phyloP scores from a whole-genome alignment of 1,284 basidiomycete species.

The Taiwanofungus camphoratus region DNA sequence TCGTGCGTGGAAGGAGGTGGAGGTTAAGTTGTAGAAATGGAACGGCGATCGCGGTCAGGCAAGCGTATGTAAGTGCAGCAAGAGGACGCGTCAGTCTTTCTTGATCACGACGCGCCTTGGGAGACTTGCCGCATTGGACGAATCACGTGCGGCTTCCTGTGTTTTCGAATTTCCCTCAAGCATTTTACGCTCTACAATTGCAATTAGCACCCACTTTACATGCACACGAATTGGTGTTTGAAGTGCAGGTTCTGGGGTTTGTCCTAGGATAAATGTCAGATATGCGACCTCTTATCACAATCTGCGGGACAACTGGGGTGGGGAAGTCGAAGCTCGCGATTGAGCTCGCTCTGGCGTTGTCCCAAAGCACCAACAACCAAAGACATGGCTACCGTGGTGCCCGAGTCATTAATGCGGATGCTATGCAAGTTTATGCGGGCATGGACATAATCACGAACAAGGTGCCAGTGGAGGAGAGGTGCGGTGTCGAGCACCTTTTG shows the following conservation, averaged over 20 bases:
- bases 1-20: slow-evolving; percentile 27
- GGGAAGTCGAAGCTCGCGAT: slow-evolving; percentile 95
- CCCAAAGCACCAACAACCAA: slow-evolving; percentile 21
- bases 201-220: too few relatives aligned
- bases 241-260: too few relatives aligned
- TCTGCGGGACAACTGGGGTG: slow-evolving; percentile 94
- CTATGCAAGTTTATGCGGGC: slow-evolving; percentile 97
- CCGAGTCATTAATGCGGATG: slow-evolving; percentile 89
- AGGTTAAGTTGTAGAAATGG: slow-evolving; percentile 6
- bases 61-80: slow-evolving; percentile 4
- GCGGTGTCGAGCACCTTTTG: slow-evolving; percentile 83
- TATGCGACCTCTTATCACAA: slow-evolving; percentile 67
- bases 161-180: too few relatives aligned
- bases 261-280: too few relatives aligned
- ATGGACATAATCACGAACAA: slow-evolving; percentile 97
- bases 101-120: slow-evolving; percentile 13
- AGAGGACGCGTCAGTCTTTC: slow-evolving; percentile 30
- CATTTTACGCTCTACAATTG: too few relatives aligned
- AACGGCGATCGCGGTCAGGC: slow-evolving; percentile 7
- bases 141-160: too few relatives aligned
- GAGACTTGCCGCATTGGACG: too few relatives aligned
- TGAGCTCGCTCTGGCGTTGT: slow-evolving; percentile 69
- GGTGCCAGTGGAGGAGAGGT: slow-evolving; percentile 70
- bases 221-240: too few relatives aligned
- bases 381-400: slow-evolving; percentile 50